These are phyloP conservation scores for Daphne laureola DNA, from an alignment of 441 rosid species.

Conservation along the genomic window DNA sequence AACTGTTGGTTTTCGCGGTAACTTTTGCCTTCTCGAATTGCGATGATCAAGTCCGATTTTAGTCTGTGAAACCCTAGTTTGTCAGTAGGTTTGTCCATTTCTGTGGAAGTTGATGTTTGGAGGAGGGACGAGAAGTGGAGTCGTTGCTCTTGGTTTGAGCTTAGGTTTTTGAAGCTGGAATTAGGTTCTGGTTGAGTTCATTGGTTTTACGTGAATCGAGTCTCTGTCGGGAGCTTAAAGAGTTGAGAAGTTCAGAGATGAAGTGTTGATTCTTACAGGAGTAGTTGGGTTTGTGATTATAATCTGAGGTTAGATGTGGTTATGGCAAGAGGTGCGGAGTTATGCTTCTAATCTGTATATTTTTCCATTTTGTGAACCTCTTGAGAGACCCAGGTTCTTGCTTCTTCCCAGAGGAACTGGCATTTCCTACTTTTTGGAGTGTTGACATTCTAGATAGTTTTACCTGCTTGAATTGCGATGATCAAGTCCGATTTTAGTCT, in stretches of 20 bases:
- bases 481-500: slow-evolving; percentile 10
- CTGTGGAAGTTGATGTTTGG: slow-evolving; percentile 4
- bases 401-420: too few species aligned
- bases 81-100: slow-evolving; percentile 18
- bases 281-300: too few species aligned
- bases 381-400: too few species aligned
- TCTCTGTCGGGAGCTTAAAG: not conserved
- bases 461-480: too few species aligned
- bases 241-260: too few species aligned
- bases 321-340: too few species aligned
- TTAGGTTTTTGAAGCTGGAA: slow-evolving; percentile 3
- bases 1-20: not conserved
- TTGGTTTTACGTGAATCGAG: slow-evolving; percentile 1
- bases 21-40: not conserved
- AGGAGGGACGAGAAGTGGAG: slow-evolving; percentile 5
- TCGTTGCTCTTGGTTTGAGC: not conserved
- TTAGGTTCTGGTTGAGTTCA: not conserved
- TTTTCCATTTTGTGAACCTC: too few species aligned
- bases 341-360: too few species aligned
- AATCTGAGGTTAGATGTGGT: too few species aligned
- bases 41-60: slow-evolving; percentile 6
- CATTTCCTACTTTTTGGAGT: too few species aligned
- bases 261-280: too few species aligned
- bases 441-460: too few species aligned
- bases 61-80: slow-evolving; percentile 34